Base-by-base conservation (phyloP, 148 eudicot genomes). In the Rhododendron vialii region DNA sequence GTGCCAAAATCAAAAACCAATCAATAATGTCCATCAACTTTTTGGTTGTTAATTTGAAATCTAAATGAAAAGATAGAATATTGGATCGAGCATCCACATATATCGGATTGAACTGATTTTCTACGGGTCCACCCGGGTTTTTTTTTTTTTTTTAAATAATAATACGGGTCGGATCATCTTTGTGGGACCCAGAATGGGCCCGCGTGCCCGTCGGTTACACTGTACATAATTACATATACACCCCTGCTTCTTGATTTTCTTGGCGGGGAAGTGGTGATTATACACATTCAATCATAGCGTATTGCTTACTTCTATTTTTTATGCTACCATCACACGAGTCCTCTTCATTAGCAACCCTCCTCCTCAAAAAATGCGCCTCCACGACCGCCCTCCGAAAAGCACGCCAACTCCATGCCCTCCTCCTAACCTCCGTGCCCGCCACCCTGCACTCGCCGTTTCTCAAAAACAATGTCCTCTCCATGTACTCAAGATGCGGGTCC, bases 401-500 rank as follows among this genome's bases (percentile, higher is more conserved):
- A 30, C 92, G 90, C 3, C 90, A 89, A 84, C 89, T 94, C 80
- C 98, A 94, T 83, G 98, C 96, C 79, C 89, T 91, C 74, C 80
- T 95, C 81, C 90, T 92, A 28, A 95, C 96, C 45, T 87, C 94
- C 71, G 78, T 86, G 45, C 90, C 92, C 85, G 61, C 87, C 48
- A 6, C 76, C 73, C 53, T 88, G 17, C 85, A 83, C n/a, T 83
- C 93, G 3, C 91, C 96, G 3, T 94, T 88, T 85, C 81, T 90
- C 77, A 86, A 92, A 89, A 96, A 95, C 93, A 92, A 91, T 86
- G 78, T 96, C 82, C 84, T 94, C 48, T 91, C 96, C 0, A 91
- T 92, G 98, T 96, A 96, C 80, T 86, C 90, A 0, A 88, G 91
- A 76, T 94, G 94, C 83, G 95, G 95, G 2, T 95, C 98, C 14